A percentile compares a stretch with the other conserved stretches of the same genome.
Evolutionary conservation across 257 asterid genomes (phyloP).

Genomic region (Salvia splendens): DNA sequence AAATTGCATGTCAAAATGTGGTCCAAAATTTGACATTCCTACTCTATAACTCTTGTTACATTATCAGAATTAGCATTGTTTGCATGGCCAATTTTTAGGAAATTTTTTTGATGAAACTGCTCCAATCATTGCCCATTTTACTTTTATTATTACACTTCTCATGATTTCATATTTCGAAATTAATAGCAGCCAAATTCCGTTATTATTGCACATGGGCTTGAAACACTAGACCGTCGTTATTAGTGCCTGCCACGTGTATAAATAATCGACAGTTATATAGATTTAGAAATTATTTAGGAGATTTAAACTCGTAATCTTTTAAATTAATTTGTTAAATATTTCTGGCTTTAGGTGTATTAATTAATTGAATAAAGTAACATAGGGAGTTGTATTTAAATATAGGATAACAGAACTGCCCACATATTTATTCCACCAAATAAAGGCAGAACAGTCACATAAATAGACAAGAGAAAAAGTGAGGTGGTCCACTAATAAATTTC

Average conservation of each 20-base stretch:
- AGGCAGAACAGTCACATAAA: conserved; percentile 38
- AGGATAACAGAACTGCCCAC: conserved; percentile 42
- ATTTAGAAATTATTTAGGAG: too few relatives aligned
- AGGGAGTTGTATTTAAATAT: background rate
- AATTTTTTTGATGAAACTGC: background rate
- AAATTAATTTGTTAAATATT: conserved; percentile 23
- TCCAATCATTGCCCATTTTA: conserved; percentile 20
- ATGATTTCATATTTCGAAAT: conserved; percentile 12
- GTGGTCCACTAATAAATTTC: conserved; percentile 42
- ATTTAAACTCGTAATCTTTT: too few relatives aligned
- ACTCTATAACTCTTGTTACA: background rate
- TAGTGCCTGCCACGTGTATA: too few relatives aligned
- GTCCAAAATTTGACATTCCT: background rate
- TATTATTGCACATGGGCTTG: background rate
- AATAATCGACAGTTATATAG: too few relatives aligned
- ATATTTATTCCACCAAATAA: too few relatives aligned
- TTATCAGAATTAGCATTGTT: conserved; percentile 3
- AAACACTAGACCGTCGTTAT: too few relatives aligned
- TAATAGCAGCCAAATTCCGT: conserved; percentile 7
- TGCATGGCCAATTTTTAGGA: conserved; percentile 1
- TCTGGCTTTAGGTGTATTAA: conserved; percentile 30
- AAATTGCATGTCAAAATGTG: conserved; percentile 20
- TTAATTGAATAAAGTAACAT: background rate
- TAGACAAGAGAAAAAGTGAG: conserved; percentile 35
- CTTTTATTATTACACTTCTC: conserved; percentile 2